Evolutionary conservation across 2,329 filamentous ascomycete genomes (phyloP).

Genomic region (Fusarium paranaense): DNA sequence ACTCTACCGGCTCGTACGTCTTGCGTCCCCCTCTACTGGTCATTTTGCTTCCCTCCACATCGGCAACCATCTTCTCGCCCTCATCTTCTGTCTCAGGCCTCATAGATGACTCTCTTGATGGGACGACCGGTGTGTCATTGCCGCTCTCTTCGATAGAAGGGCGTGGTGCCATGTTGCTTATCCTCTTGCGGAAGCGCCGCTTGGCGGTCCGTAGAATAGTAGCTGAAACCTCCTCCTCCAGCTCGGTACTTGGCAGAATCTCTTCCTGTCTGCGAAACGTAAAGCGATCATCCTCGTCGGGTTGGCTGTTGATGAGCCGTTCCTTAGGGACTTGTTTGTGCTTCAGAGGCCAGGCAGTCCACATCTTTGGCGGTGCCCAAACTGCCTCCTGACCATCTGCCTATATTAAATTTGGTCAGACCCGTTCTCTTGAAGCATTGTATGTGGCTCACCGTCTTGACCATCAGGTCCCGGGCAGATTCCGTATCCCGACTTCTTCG

Average conservation of each 20-base stretch:
- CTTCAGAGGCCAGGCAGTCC: slow-evolving; percentile 89
- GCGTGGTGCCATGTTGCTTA: slow-evolving; percentile 25
- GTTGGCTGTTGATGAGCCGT: slow-evolving; percentile 59
- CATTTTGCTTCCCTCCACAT: neutral
- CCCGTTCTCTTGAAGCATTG: neutral
- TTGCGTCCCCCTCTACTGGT: slow-evolving; percentile 6
- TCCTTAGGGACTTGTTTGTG: slow-evolving; percentile 70
- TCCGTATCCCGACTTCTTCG: slow-evolving; percentile 41
- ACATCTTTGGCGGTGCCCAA: slow-evolving; percentile 69
- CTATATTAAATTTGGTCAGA: slow-evolving; percentile 31
- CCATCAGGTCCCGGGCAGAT: slow-evolving; percentile 43
- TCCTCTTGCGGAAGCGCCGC: slow-evolving; percentile 63
- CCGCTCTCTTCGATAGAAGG: slow-evolving; percentile 39
- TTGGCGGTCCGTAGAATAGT: slow-evolving; percentile 75
- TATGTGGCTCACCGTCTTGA: slow-evolving; percentile 43
- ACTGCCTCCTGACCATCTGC: slow-evolving; percentile 45
- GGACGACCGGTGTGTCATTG: slow-evolving; percentile 6
- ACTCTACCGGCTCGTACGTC: slow-evolving; percentile 64
- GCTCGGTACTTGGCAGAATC: slow-evolving; percentile 65
- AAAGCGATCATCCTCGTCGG: slow-evolving; percentile 62
- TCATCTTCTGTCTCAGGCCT: slow-evolving; percentile 31
- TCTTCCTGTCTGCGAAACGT: slow-evolving; percentile 60
- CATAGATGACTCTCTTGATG: slow-evolving; percentile 34
- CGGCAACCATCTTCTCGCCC: slow-evolving; percentile 30
- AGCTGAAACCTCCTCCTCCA: slow-evolving; percentile 79